Percentiles rank a stretch among this genome's conserved stretches.
Conservation (phyloP, 352 stramenopile genomes). For the Globisporangium megalacanthum region DNA sequence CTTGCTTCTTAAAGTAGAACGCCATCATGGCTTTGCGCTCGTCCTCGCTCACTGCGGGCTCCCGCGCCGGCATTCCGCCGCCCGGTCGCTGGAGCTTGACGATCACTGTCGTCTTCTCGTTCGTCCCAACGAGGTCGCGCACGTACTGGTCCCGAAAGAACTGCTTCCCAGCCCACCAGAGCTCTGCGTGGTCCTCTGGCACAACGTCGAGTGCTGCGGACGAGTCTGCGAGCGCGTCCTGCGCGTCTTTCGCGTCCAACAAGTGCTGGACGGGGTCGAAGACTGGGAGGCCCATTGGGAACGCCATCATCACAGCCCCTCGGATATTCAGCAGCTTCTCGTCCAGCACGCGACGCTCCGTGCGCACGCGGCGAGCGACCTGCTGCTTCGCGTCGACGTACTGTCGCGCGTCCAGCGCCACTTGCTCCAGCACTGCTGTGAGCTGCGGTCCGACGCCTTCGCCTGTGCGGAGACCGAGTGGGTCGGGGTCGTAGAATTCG, state of each 20-base stretch:
- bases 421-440: slow-evolving; percentile 63
- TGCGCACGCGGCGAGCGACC: slow-evolving; percentile 52
- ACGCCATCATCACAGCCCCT: slow-evolving; percentile 91
- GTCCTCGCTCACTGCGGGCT: slow-evolving; percentile 88
- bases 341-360: slow-evolving; percentile 57
- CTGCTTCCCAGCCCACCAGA: slow-evolving; percentile 96
- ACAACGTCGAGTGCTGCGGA: slow-evolving; percentile 76
- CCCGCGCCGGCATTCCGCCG: slow-evolving; percentile 76
- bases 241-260: slow-evolving; percentile 64
- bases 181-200: slow-evolving; percentile 76
- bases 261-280: slow-evolving; percentile 86
- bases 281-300: slow-evolving; percentile 91
- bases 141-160: slow-evolving; percentile 89
- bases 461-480: slow-evolving; percentile 79
- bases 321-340: slow-evolving; percentile 93
- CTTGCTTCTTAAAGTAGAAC: slow-evolving; percentile 92
- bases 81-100: slow-evolving; percentile 90
- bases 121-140: slow-evolving; percentile 90
- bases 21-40: slow-evolving; percentile 97
- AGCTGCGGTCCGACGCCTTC: slow-evolving; percentile 86
- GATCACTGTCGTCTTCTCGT: slow-evolving; percentile 94
- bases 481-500: slow-evolving; percentile 83
- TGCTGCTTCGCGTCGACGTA: slow-evolving; percentile 68
- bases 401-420: slow-evolving; percentile 70
- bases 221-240: slow-evolving; percentile 57